These are phyloP conservation scores for Phytophthora hibernalis DNA, from an alignment of 352 stramenopile species.

Conservation along the genomic window DNA sequence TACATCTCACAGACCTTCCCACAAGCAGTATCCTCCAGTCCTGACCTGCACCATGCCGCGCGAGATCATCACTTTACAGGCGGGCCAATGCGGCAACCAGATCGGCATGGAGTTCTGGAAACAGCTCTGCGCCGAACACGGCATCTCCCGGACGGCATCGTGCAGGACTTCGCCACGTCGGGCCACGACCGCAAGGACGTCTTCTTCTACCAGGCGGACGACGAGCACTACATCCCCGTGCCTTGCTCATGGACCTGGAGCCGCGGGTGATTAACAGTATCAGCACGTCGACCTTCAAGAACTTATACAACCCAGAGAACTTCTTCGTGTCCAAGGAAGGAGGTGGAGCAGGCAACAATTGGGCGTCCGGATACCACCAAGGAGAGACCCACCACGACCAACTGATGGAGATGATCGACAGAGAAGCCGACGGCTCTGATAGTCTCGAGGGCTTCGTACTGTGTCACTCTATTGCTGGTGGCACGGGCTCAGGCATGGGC, in stretches of 20 bases:
- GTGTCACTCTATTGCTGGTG: slow-evolving; percentile 98
- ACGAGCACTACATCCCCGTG: slow-evolving; percentile 98
- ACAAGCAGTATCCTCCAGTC: not conserved
- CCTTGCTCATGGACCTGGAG: slow-evolving; percentile 98
- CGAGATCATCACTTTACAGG: slow-evolving; percentile 99
- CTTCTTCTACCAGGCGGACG: slow-evolving; percentile 99
- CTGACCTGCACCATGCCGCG: slow-evolving; percentile 85
- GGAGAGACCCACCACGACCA: slow-evolving; percentile 96
- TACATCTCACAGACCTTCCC: no score
- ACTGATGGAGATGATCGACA: slow-evolving; percentile 99
- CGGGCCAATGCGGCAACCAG: slow-evolving; percentile 99
- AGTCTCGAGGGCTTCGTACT: slow-evolving; percentile 98
- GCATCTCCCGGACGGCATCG: slow-evolving; percentile 97
- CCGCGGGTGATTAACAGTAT: slow-evolving; percentile 95
- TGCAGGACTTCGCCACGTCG: slow-evolving; percentile 93
- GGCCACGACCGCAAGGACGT: slow-evolving; percentile 99
- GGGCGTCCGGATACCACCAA: slow-evolving; percentile 93
- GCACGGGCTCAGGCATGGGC: slow-evolving; percentile 98
- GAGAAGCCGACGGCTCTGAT: slow-evolving; percentile 96
- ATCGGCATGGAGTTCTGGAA: slow-evolving; percentile 99
- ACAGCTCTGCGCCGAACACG: slow-evolving; percentile 98
- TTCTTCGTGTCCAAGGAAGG: slow-evolving; percentile 95
- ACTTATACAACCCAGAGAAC: slow-evolving; percentile 99
- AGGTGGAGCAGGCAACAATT: slow-evolving; percentile 94
- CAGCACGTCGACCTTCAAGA: slow-evolving; percentile 90